Evolutionary conservation across 192 early-diverging fungal genomes (phyloP).

Genomic region (Entomortierella chlamydospora): DNA sequence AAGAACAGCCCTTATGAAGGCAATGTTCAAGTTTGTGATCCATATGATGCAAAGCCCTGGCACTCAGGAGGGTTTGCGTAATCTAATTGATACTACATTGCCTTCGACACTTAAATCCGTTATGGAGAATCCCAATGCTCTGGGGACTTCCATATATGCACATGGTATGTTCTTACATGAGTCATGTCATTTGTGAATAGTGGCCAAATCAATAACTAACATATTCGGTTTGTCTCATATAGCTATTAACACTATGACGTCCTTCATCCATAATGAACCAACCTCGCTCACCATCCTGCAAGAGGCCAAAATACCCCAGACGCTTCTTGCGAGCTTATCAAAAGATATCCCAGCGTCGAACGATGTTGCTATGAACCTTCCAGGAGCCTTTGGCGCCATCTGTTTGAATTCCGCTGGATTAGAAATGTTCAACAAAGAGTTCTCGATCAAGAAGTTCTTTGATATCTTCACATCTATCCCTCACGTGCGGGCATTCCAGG

Average conservation of each 20-base stretch:
- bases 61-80: constrained; percentile 90
- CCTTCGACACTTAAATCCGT: constrained; percentile 80
- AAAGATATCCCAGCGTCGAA: constrained; percentile 81
- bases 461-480: constrained; percentile 80
- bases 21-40: constrained; percentile 90
- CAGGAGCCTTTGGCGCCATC: constrained; percentile 95
- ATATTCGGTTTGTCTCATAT: constrained; percentile 63
- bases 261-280: constrained; percentile 98
- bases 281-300: constrained; percentile 94
- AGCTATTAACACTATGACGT: constrained; percentile 93
- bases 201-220: background rate
- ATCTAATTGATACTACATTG: constrained; percentile 90
- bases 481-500: constrained; percentile 81
- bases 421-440: constrained; percentile 80
- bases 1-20: constrained; percentile 80
- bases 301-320: constrained; percentile 88
- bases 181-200: too few relatives aligned
- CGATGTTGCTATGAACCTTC: constrained; percentile 83
- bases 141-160: constrained; percentile 87
- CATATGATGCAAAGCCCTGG: constrained; percentile 96
- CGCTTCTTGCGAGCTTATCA: constrained; percentile 77
- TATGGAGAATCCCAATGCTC: constrained; percentile 78
- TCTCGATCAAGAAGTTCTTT: constrained; percentile 80
- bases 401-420: constrained; percentile 92
- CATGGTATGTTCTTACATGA: constrained; percentile 70